Percentiles rank a stretch among this genome's conserved stretches.
phyloP scores from a whole-genome alignment of 176 grass and related monocot species.

The Hordeum vulgare region DNA sequence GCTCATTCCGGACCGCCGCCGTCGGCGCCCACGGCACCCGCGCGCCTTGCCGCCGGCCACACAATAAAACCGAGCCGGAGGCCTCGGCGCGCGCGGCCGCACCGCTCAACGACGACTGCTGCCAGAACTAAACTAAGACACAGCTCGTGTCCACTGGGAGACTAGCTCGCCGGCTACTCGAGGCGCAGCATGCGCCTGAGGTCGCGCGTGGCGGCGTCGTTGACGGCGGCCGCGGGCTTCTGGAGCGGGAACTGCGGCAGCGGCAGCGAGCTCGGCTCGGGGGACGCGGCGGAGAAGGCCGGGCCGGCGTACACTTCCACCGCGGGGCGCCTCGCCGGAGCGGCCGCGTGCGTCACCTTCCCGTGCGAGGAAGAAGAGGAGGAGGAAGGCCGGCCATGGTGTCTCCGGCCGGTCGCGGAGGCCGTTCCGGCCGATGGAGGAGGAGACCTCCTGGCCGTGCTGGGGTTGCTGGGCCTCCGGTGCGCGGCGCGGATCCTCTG shows the following conservation, averaged over 20 bases:
- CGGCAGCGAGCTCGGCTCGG: slow-evolving; percentile 48
- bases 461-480: neutral
- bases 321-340: neutral
- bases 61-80: slow-evolving; percentile 45
- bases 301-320: slow-evolving; percentile 51
- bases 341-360: neutral
- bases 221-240: neutral
- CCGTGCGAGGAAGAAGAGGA: neutral
- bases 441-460: neutral
- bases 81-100: neutral
- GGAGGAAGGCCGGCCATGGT: neutral
- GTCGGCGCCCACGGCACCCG: neutral
- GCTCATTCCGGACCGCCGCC: slow-evolving; percentile 12
- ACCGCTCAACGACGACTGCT: neutral
- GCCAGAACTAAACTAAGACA: slow-evolving; percentile 11
- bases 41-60: slow-evolving; percentile 26
- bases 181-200: slow-evolving; percentile 45
- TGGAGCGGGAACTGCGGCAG: slow-evolving; percentile 38
- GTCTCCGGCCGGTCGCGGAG: neutral
- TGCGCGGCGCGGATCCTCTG: neutral
- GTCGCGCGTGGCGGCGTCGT: slow-evolving; percentile 13
- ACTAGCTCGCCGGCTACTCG: neutral
- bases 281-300: slow-evolving; percentile 42
- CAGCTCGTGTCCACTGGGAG: neutral
- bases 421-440: neutral